A percentile compares a stretch with the other conserved stretches of the same genome.
phyloP scores from a whole-genome alignment of 2,329 filamentous ascomycete species.

The Thelonectria rubi region DNA sequence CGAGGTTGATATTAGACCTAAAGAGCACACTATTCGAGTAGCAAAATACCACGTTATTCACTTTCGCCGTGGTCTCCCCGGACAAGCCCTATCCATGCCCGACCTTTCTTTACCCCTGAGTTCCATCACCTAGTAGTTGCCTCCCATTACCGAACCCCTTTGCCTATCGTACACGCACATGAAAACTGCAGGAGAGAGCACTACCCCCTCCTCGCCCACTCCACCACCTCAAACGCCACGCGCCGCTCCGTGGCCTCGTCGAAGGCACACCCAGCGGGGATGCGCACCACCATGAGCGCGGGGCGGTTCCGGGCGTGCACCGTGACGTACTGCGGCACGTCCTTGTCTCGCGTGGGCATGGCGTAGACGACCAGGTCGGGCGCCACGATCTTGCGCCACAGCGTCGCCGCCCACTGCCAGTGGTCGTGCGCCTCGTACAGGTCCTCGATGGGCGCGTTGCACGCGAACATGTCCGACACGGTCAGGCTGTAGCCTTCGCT shows the following conservation, averaged over 20 bases:
- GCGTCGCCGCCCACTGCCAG: conserved; percentile 96
- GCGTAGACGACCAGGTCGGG: conserved; percentile 83
- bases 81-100: too few species aligned
- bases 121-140: too few species aligned
- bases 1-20: neutral
- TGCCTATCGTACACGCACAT: too few species aligned
- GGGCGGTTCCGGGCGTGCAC: conserved; percentile 66
- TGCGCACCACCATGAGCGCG: conserved; percentile 63
- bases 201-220: conserved; percentile 70
- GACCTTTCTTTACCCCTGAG: too few species aligned
- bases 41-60: neutral
- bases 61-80: too few species aligned
- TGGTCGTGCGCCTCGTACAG: conserved; percentile 85
- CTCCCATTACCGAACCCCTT: too few species aligned
- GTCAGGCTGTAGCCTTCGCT: conserved; percentile 83
- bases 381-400: conserved; percentile 88
- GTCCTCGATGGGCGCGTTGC: conserved; percentile 77
- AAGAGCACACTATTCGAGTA: neutral
- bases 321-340: conserved; percentile 50
- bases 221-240: conserved; percentile 86
- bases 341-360: conserved; percentile 50
- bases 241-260: conserved; percentile 77
- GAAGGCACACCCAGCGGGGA: conserved; percentile 55
- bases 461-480: conserved; percentile 78
- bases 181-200: neutral